phyloP scores from a whole-genome alignment of 2,329 filamentous ascomycete species.

The Claviceps digitariae region DNA sequence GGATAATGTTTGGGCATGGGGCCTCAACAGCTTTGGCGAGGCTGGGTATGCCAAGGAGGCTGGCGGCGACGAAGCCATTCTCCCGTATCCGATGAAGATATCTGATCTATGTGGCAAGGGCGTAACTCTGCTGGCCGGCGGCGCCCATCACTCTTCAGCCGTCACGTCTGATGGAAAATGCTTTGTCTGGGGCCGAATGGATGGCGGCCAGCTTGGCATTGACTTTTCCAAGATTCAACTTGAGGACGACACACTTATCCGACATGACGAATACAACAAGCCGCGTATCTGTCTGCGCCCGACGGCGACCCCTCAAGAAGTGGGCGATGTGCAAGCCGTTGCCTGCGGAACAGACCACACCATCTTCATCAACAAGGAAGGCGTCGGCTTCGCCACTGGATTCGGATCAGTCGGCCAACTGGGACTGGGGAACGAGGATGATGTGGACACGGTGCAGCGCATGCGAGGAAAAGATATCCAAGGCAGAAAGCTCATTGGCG shows the following conservation, averaged over 20 bases:
- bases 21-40: slow-evolving; percentile 77
- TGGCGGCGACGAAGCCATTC: slow-evolving; percentile 43
- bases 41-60: slow-evolving; percentile 50
- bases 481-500: slow-evolving; percentile 59
- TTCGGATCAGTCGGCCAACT: slow-evolving; percentile 72
- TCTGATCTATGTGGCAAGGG: slow-evolving; percentile 47
- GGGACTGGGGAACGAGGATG: slow-evolving; percentile 63
- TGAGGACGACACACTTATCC: slow-evolving; percentile 33
- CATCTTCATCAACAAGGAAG: slow-evolving; percentile 56
- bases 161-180: slow-evolving; percentile 43
- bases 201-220: slow-evolving; percentile 41
- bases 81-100: slow-evolving; percentile 59
- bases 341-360: slow-evolving; percentile 60
- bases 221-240: slow-evolving; percentile 32
- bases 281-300: slow-evolving; percentile 28
- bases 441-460: slow-evolving; percentile 61
- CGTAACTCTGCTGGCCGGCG: slow-evolving; percentile 58
- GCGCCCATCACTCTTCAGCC: slow-evolving; percentile 59
- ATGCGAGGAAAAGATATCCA: slow-evolving; percentile 77
- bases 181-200: slow-evolving; percentile 46
- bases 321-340: slow-evolving; percentile 40
- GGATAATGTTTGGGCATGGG: slow-evolving; percentile 67
- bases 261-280: slow-evolving; percentile 47
- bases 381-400: slow-evolving; percentile 66
- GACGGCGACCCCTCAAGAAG: slow-evolving; percentile 17